Conservation (phyloP, 768 basidiomycete species). For the Exidia glandulosa region DNA sequence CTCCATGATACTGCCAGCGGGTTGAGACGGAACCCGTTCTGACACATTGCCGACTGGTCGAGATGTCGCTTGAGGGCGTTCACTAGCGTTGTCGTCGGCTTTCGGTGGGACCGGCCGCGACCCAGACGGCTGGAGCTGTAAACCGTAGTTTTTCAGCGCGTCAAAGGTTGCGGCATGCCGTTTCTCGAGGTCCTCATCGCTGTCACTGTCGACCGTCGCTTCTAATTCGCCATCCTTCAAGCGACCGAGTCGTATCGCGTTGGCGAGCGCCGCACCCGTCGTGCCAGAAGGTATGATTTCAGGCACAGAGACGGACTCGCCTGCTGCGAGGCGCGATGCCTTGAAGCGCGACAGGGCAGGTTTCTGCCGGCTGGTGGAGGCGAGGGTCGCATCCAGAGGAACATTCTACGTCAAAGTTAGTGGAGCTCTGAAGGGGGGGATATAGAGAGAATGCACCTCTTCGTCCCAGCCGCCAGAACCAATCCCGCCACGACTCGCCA, state of each 20-base stretch:
- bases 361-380: neutral
- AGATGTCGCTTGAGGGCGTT: neutral
- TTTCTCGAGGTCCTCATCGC: neutral
- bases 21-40: too few species aligned
- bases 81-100: neutral
- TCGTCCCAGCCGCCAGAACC: slow-evolving; percentile 3
- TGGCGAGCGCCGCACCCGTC: neutral
- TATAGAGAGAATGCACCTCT: neutral
- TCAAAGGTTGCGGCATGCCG: neutral
- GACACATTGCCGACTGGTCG: too few species aligned
- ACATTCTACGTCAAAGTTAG: neutral
- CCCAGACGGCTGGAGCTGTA: neutral
- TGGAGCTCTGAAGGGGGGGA: neutral
- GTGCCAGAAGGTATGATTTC: neutral
- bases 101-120: too few species aligned
- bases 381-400: neutral
- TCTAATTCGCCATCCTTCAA: neutral
- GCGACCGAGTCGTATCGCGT: neutral
- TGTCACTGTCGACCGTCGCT: neutral
- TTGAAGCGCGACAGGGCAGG: slow-evolving; percentile 3
- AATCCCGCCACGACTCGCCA: neutral
- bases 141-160: neutral
- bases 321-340: neutral
- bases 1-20: too few species aligned
- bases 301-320: neutral